A percentile compares a stretch with the other conserved stretches of the same genome.
These are phyloP conservation scores for Rhododendron ovatum DNA, from an alignment of 148 eudicot species.

Conservation along the genomic window DNA sequence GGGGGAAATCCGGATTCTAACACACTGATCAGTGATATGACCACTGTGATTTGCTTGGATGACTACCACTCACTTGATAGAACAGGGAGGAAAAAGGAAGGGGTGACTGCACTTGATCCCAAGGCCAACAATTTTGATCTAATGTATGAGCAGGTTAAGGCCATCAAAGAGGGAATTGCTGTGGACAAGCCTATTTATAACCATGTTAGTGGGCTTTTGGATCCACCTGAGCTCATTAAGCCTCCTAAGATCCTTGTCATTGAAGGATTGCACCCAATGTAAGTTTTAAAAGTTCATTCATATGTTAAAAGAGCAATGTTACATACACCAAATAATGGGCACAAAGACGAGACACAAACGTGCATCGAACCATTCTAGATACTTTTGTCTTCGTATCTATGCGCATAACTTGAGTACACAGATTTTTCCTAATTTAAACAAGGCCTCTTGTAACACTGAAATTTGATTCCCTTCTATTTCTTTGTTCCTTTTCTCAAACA, in stretches of 20 bases:
- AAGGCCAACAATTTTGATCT: conserved; percentile 87
- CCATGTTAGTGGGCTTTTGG: conserved; percentile 85
- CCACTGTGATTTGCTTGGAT: conserved; percentile 91
- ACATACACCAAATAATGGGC: not conserved
- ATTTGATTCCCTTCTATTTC: not conserved
- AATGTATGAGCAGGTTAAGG: conserved; percentile 97
- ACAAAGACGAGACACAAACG: not conserved
- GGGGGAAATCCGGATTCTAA: conserved; percentile 97
- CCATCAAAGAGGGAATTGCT: conserved; percentile 62
- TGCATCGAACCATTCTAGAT: not conserved
- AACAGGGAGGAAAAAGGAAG: conserved; percentile 81
- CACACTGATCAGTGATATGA: conserved; percentile 82
- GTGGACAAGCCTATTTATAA: conserved; percentile 92
- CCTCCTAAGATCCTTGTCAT: conserved; percentile 97
- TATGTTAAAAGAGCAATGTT: not conserved
- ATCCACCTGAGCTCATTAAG: conserved; percentile 86
- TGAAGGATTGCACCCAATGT: conserved; percentile 99
- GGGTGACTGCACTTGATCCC: conserved; percentile 96
- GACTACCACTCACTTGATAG: conserved; percentile 92
- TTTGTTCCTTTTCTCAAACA: not conserved
- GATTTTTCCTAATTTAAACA: too few species aligned
- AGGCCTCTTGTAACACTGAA: not conserved
- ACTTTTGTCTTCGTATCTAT: not conserved
- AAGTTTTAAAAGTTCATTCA: conserved; percentile 22
- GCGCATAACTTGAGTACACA: not conserved